A percentile compares a stretch with the other conserved stretches of the same genome.
These are phyloP conservation scores for Neurospora sp. DNA, from an alignment of 495 filamentous ascomycete genomes.

Conservation along the genomic window DNA sequence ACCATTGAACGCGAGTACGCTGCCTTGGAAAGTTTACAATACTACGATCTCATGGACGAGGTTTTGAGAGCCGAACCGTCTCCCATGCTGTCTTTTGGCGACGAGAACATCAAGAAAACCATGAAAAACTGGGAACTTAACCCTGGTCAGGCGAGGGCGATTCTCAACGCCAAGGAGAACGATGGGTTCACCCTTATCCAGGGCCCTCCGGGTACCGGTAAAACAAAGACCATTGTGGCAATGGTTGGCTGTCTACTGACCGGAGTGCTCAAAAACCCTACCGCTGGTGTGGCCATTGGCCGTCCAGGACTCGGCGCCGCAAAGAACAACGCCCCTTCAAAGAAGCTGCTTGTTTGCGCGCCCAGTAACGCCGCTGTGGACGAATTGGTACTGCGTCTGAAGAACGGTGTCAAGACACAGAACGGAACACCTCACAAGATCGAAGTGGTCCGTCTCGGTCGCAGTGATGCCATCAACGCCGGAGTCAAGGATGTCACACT, in stretches of 20 bases:
- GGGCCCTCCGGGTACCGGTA: constrained; percentile 91
- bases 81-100: constrained; percentile 67
- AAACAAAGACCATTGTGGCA: constrained; percentile 95
- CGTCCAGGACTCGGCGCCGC: constrained; percentile 34
- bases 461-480: constrained; percentile 84
- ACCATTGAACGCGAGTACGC: constrained; percentile 93
- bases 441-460: constrained; percentile 81
- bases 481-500: constrained; percentile 87
- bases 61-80: constrained; percentile 82
- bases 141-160: constrained; percentile 80
- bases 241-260: constrained; percentile 85
- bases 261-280: constrained; percentile 39
- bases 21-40: constrained; percentile 77
- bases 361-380: constrained; percentile 97
- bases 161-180: constrained; percentile 83
- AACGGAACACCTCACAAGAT: constrained; percentile 61
- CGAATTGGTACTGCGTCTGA: constrained; percentile 88
- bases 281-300: constrained; percentile 32
- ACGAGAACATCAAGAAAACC: constrained; percentile 54
- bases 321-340: constrained; percentile 29
- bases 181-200: constrained; percentile 95
- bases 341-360: constrained; percentile 90
- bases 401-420: constrained; percentile 71
- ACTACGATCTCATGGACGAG: constrained; percentile 91
- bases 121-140: constrained; percentile 76